A percentile compares a stretch with the other conserved stretches of the same genome.
phyloP scores from a whole-genome alignment of 495 filamentous ascomycete genomes.

The Rhypophila decipiens region DNA sequence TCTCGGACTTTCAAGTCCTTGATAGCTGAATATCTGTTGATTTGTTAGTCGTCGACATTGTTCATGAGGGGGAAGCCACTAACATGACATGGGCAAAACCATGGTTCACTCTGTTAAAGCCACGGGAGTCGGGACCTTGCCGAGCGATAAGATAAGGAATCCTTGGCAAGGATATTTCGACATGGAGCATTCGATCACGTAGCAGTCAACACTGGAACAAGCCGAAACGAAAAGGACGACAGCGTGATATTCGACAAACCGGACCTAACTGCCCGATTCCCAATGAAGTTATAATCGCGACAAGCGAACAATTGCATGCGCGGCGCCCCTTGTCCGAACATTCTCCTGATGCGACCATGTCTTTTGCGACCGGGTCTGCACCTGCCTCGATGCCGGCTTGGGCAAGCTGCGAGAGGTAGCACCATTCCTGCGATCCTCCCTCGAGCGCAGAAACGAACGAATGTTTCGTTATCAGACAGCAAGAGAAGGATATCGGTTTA shows the following conservation, averaged over 20 bases:
- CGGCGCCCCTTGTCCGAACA: slow-evolving; percentile 16
- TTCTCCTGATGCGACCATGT: slow-evolving; percentile 29
- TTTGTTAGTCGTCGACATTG: too few relatives aligned
- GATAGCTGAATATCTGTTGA: too few relatives aligned
- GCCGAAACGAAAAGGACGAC: background rate
- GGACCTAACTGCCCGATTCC: slow-evolving; percentile 6
- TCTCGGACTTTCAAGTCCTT: too few relatives aligned
- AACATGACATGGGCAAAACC: too few relatives aligned
- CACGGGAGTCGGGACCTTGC: too few relatives aligned
- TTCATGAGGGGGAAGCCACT: too few relatives aligned
- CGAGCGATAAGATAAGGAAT: too few relatives aligned
- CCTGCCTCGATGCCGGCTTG: slow-evolving; percentile 9
- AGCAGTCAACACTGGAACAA: too few relatives aligned
- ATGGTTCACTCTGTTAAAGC: too few relatives aligned
- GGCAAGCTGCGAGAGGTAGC: background rate
- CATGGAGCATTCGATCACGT: too few relatives aligned
- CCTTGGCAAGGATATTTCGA: too few relatives aligned
- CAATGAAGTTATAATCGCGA: too few relatives aligned
- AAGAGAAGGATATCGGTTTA: background rate
- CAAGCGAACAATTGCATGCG: slow-evolving; percentile 29
- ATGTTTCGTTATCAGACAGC: background rate
- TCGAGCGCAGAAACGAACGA: background rate
- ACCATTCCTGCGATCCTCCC: background rate
- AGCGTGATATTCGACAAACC: background rate
- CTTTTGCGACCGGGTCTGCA: slow-evolving; percentile 17